These are phyloP conservation scores for Solanum pimpinellifolium DNA, from an alignment of 257 asterid species.

Conservation along the genomic window DNA sequence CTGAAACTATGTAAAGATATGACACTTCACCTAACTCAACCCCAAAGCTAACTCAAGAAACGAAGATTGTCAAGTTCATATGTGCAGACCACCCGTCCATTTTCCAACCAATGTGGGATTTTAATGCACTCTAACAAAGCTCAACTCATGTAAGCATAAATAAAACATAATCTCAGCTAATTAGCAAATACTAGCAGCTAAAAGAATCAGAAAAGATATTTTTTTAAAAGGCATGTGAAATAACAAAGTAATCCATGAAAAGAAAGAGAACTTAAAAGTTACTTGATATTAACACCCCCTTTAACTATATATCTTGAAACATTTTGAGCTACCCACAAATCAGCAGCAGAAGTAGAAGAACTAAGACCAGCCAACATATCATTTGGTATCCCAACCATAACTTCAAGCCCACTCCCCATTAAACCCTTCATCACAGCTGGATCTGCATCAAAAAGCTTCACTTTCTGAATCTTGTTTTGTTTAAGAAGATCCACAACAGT, in stretches of 20 bases:
- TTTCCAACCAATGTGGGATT: not conserved
- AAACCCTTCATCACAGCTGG: conserved; percentile 43
- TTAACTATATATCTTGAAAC: conserved; percentile 61
- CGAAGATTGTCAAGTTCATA: not conserved
- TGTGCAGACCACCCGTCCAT: not conserved
- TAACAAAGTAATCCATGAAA: not conserved
- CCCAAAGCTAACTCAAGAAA: not conserved
- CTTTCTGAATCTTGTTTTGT: conserved; percentile 58
- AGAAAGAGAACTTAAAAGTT: not conserved
- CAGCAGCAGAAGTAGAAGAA: conserved; percentile 47
- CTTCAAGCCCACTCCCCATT: conserved; percentile 79
- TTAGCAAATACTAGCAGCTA: not conserved
- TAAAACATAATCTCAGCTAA: not conserved
- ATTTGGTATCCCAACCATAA: conserved; percentile 85
- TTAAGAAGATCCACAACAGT: conserved; percentile 75
- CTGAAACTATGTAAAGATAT: not conserved
- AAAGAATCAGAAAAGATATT: not conserved
- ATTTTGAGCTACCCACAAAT: conserved; percentile 78
- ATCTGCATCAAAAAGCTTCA: conserved; percentile 85
- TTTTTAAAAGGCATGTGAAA: not conserved
- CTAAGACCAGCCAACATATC: conserved; percentile 55
- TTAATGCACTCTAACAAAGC: not conserved
- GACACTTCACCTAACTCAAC: not conserved
- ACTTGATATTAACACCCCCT: conserved; percentile 79
- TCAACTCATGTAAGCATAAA: not conserved